Base-by-base conservation (phyloP, 345 rosid genomes). In the Syzygium oleosum region DNA sequence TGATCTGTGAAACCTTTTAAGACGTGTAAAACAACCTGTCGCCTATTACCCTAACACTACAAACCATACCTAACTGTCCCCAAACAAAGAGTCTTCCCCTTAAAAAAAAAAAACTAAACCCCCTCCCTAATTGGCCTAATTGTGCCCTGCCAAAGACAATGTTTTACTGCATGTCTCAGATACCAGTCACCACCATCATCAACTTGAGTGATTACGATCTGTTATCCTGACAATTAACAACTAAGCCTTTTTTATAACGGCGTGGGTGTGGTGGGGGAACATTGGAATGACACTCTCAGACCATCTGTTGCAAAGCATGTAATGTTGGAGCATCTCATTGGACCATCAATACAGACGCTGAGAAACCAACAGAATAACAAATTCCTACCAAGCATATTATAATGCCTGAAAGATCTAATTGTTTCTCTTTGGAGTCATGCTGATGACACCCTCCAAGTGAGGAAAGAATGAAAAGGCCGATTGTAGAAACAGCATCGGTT, bases 351-450 rank as follows among this genome's bases (percentile, higher is more conserved):
- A 17, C 49, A 56, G 88, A 85, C 91, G 85, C 13, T 51, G 53
- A 87, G 84, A 89, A 89, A 83, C 85, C 86, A 83, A 85, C 88
- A 89, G 65, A 79, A 31, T 58, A 29, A 84, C 61, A 58, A 77
- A 80, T 87, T 85, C 84, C 52, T 14, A 12, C 54, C 68, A 58
- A 80, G 25, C 31, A 85, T 52, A 54, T 38, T 58, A 85, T 49
- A 34, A 84, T 63, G 87, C 61, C 88, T 59, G 23, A 84, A 85
- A 29, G 63, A 11, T 73, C 73, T 51, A 54, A 85, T 51, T 84
- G 78, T 87, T 73, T 73, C 85, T 84, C 87, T 89, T 54, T 89
- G 88, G 58, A 84, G 68, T 49, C 85, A 84, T 53, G 31, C 58
- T 55, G 16, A 31, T 56, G 85, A 55, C 61, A 85, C 12, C 85